Evolutionary conservation across 2,329 filamentous ascomycete species (phyloP).

Genomic region (Scedosporium dehoogii): DNA sequence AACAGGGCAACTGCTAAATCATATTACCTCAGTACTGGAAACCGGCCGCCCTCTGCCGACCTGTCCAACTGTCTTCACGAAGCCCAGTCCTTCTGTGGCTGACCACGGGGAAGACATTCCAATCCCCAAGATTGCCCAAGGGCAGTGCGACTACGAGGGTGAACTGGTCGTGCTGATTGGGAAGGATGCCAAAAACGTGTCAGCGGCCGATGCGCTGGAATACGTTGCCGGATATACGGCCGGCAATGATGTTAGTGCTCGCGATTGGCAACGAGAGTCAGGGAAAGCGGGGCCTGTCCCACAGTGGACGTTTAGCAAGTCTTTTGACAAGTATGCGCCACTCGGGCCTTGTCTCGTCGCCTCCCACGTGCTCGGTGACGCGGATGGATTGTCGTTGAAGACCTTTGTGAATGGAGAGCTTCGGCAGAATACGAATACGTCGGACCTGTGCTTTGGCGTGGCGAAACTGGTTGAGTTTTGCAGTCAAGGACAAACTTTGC

Average conservation of each 20-base stretch:
- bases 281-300: conserved; percentile 55
- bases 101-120: conserved; percentile 11
- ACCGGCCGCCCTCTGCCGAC: conserved; percentile 11
- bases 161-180: conserved; percentile 41
- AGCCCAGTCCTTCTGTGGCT: conserved; percentile 11
- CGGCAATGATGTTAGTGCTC: conserved; percentile 41
- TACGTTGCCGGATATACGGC: conserved; percentile 47
- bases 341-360: conserved; percentile 31
- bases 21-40: background rate
- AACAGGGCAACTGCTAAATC: background rate
- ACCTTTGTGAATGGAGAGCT: conserved; percentile 33
- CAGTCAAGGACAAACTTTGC: conserved; percentile 29
- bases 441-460: conserved; percentile 34
- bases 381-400: conserved; percentile 30
- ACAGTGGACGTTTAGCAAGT: conserved; percentile 36
- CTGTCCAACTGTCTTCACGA: conserved; percentile 13
- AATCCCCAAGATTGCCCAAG: conserved; percentile 28
- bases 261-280: conserved; percentile 47
- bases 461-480: conserved; percentile 27
- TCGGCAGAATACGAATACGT: conserved; percentile 29
- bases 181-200: conserved; percentile 34
- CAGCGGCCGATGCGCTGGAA: conserved; percentile 33
- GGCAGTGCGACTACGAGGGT: conserved; percentile 36
- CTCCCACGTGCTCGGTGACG: conserved; percentile 16
- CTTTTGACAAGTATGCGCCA: conserved; percentile 37